Base-by-base conservation (phyloP, 495 filamentous ascomycete genomes). In the Parathielavia hyrcaniae region DNA sequence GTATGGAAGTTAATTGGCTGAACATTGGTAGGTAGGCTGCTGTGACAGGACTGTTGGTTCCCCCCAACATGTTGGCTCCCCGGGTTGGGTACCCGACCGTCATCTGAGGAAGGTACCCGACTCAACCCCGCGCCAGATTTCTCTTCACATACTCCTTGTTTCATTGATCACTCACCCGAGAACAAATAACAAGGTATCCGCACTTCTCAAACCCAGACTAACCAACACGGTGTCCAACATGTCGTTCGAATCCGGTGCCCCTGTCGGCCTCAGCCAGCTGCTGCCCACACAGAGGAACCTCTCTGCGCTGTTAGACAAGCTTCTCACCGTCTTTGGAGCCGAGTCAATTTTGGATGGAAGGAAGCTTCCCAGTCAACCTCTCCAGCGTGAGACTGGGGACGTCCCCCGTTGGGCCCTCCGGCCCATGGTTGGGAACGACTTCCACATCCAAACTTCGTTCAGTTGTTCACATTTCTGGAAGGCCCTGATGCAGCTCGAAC, bases 41-140 rank as follows among this genome's bases (percentile, higher is more conserved):
- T 46, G 43, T n/a, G n/a, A n/a, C 43, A 46, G 43, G 43, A 46
- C 43, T 19, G 43, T 46, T 46, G 43, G 43, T 46, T n/a, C 19
- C 14, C 10, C 19, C 43, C 19, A 46, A 46, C n/a, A n/a, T n/a
- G n/a, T 17, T 19, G 19, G 40, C 7, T 44, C n/a, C 5, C 11
- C 40, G 14, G 17, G 11, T 46, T 39, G 36, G 36, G 11, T 14
- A 14, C 3, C 43, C 14, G 10, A 23, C 20, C 43, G 14, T 46
- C 19, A 23, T 46, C 7, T n/a, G n/a, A n/a, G n/a, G n/a, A 20
- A 46, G 43, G 43, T 12, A 11, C 22, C 43, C n/a, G n/a, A n/a
- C n/a, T n/a, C 43, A 26, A 46, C 43, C 43, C 22, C 45, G 45
- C 45, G 45, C 45, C 12, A 30, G 22, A 14, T 22, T 26, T 30